These are phyloP conservation scores for Mortierella alpina DNA, from an alignment of 192 early-diverging fungal genomes.

Conservation along the genomic window DNA sequence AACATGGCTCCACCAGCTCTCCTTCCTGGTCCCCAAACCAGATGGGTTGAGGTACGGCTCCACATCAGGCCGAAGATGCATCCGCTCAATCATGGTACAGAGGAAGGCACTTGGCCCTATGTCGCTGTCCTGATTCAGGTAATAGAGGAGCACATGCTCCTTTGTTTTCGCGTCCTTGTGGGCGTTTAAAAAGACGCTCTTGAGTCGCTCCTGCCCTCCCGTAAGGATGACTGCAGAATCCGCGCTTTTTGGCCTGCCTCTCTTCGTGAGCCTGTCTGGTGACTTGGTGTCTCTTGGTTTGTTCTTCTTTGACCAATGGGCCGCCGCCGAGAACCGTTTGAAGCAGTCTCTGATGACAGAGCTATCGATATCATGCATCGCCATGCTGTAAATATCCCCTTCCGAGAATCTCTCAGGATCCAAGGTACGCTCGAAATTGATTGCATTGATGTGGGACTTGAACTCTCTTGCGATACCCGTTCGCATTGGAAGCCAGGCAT, in stretches of 20 bases:
- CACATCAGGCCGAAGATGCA: constrained; percentile 2
- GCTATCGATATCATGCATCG: constrained; percentile 13
- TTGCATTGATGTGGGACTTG: constrained; percentile 18
- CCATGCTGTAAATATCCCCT: constrained; percentile 13
- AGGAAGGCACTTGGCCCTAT: constrained; percentile 17
- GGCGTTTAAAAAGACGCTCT: constrained; percentile 1
- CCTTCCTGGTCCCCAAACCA: not conserved
- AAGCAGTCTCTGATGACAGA: constrained; percentile 17
- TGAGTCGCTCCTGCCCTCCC: constrained; percentile 4
- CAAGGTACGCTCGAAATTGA: constrained; percentile 20
- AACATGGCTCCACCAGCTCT: too few species aligned
- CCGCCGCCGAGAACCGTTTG: not conserved
- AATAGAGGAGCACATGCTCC: constrained; percentile 11
- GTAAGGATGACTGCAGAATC: not conserved
- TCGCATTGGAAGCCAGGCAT: constrained; percentile 21
- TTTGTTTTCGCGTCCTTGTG: constrained; percentile 1
- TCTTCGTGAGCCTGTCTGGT: too few species aligned
- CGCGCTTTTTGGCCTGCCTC: not conserved
- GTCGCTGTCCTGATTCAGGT: constrained; percentile 17
- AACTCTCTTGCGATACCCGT: constrained; percentile 13
- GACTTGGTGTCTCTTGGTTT: too few species aligned
- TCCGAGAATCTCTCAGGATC: not conserved
- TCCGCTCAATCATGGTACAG: constrained; percentile 10
- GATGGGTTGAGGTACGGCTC: constrained; percentile 6
- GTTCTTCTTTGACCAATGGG: too few species aligned